Base-by-base conservation (phyloP, 768 basidiomycete genomes). In the Pleurotus pulmonarius region DNA sequence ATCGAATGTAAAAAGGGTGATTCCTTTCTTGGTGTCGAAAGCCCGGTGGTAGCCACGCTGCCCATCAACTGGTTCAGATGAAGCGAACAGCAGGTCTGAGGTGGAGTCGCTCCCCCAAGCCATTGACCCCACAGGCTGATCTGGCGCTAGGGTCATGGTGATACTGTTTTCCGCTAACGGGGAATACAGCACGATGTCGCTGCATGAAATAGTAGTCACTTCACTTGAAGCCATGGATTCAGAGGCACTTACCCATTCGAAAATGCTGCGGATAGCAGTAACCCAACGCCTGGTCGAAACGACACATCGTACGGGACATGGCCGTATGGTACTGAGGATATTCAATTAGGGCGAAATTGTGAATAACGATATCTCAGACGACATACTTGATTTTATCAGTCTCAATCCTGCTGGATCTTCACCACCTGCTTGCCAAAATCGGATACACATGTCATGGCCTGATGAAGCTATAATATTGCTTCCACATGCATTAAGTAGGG, bases 41-140 rank as follows among this genome's bases (percentile, higher is more conserved):
- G 72, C 80, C 41, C 70, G 75, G 59, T 88, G 86, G 40, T 64
- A 72, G 0, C 85, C 83, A 3, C 44, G 56, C 11, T 67, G 67
- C 25, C 54, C 57, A 7, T 61, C 60, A 4, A 66, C 62, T 4
- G 82, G 77, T 59, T 86, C 85, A 1, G 83, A 81, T 1, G 83
- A 86, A 0, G 81, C 80, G 64, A 84, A 85, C 12, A 87, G 58
- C 9, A 71, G 57, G 12, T 72, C 60, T 0, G 70, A 58, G 0
- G 81, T 77, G 0, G 63, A 47, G 0, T 67, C 75, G 16, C 34
- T 44, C 1, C 86, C 86, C 86, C 86, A 88, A 7, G 67, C 64
- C 20, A 83, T 75, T 5, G 77, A 67, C 3, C 84, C 85, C 25
- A 76, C 64, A 20, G 58, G 49, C 46, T 74, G 66, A 4, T 59